Percentiles rank a stretch among this genome's conserved stretches.
These are phyloP conservation scores for Colletotrichum navitas DNA, from an alignment of 2,329 filamentous ascomycete species.

Conservation along the genomic window DNA sequence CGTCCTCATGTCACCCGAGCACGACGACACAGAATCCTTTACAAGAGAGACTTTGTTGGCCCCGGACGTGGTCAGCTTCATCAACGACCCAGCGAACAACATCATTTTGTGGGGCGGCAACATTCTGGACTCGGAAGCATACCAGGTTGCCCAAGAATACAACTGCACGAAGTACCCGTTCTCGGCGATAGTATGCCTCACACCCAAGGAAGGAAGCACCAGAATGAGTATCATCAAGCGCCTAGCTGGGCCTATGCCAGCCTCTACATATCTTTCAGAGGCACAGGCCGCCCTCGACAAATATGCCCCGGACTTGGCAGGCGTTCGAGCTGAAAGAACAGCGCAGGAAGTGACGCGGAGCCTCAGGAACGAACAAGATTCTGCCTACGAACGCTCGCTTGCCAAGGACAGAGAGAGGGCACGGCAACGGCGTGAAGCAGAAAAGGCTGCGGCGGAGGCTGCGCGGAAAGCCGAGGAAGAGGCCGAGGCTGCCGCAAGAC, in stretches of 20 bases:
- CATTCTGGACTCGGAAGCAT: constrained; percentile 92
- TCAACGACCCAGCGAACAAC: constrained; percentile 81
- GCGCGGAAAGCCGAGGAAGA: constrained; percentile 71
- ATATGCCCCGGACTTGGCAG: constrained; percentile 80
- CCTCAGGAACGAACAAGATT: constrained; percentile 89
- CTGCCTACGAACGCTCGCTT: constrained; percentile 91
- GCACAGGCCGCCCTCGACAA: constrained; percentile 79
- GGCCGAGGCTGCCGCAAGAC: constrained; percentile 70
- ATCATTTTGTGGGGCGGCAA: constrained; percentile 94
- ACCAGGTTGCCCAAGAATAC: constrained; percentile 89
- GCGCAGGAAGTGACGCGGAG: constrained; percentile 86
- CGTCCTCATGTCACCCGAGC: constrained; percentile 88
- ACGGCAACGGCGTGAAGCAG: constrained; percentile 80
- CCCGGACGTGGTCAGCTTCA: constrained; percentile 77
- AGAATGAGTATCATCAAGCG: constrained; percentile 92
- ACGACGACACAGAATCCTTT: constrained; percentile 90
- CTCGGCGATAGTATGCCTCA: constrained; percentile 86
- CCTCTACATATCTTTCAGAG: constrained; percentile 80
- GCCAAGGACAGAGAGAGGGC: constrained; percentile 90
- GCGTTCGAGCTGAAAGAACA: constrained; percentile 79
- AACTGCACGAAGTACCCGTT: constrained; percentile 95
- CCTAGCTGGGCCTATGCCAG: constrained; percentile 77
- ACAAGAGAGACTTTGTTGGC: constrained; percentile 85
- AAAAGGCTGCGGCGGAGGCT: constrained; percentile 76
- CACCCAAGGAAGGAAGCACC: constrained; percentile 83